phyloP scores from a whole-genome alignment of 1,139 yeast genomes.

The Nakaseomyces delphensis region DNA sequence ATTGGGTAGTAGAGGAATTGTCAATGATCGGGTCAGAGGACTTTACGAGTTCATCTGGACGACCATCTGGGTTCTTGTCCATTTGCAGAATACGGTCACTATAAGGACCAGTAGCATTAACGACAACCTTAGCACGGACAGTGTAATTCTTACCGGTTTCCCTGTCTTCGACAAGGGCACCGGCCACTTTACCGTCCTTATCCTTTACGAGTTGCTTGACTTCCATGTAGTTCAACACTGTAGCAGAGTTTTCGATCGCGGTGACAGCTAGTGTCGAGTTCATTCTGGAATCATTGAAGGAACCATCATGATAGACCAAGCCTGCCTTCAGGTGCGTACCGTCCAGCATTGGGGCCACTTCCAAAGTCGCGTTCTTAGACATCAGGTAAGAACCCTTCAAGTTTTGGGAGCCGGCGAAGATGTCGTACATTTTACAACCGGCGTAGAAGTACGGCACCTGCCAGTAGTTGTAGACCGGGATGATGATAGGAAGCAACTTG shows the following conservation, averaged over 20 bases:
- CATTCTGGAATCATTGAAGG: constrained; percentile 89
- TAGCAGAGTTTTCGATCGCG: constrained; percentile 82
- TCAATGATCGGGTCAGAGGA: constrained; percentile 37
- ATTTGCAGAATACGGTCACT: constrained; percentile 77
- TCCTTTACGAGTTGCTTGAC: constrained; percentile 70
- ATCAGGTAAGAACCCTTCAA: constrained; percentile 70
- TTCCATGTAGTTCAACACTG: constrained; percentile 78
- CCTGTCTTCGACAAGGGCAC: constrained; percentile 67
- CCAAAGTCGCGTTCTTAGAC: constrained; percentile 57
- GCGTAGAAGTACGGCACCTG: constrained; percentile 89
- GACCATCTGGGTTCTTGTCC: constrained; percentile 66
- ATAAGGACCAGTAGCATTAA: constrained; percentile 93
- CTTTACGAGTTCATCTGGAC: constrained; percentile 32
- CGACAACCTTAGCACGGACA: constrained; percentile 63
- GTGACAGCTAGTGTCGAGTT: constrained; percentile 79
- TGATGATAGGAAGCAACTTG: constrained; percentile 81
- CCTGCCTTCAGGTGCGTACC: constrained; percentile 76
- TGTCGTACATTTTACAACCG: constrained; percentile 87
- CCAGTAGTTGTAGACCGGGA: constrained; percentile 94
- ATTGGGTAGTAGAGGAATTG: constrained; percentile 13
- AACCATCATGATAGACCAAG: constrained; percentile 89
- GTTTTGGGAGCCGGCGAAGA: constrained; percentile 87
- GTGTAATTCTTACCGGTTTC: constrained; percentile 59
- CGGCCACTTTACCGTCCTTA: constrained; percentile 48
- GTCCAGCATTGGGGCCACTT: constrained; percentile 83